phyloP scores from a whole-genome alignment of 1,139 yeast genomes.

The Ogataea hybrid region DNA sequence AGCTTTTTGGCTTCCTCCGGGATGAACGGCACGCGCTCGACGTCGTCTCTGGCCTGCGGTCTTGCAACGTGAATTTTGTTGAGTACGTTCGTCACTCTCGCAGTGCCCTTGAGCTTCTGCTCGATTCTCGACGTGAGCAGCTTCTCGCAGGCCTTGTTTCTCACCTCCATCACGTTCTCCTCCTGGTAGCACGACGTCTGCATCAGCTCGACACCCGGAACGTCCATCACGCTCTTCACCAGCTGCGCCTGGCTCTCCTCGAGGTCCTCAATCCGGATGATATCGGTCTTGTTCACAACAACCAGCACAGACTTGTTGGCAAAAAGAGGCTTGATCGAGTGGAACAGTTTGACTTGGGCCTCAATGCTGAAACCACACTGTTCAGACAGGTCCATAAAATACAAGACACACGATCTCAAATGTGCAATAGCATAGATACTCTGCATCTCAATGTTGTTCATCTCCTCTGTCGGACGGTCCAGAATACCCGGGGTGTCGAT shows the following conservation, averaged over 20 bases:
- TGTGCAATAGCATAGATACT: slow-evolving; percentile 98
- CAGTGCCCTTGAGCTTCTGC: slow-evolving; percentile 91
- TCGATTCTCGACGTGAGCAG: slow-evolving; percentile 93
- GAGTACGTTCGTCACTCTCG: slow-evolving; percentile 83
- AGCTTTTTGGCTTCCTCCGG: slow-evolving; percentile 68
- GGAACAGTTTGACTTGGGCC: slow-evolving; percentile 95
- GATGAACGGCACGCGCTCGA: slow-evolving; percentile 72
- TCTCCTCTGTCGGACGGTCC: slow-evolving; percentile 98
- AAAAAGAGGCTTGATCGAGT: slow-evolving; percentile 93
- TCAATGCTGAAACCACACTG: slow-evolving; percentile 98
- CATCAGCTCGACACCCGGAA: slow-evolving; percentile 88
- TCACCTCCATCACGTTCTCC: slow-evolving; percentile 92
- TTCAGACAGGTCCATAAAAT: slow-evolving; percentile 97
- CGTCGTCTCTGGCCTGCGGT: slow-evolving; percentile 87
- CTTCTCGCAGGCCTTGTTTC: slow-evolving; percentile 97
- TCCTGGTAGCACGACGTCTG: slow-evolving; percentile 91
- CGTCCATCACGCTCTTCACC: slow-evolving; percentile 57
- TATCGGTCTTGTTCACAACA: slow-evolving; percentile 93
- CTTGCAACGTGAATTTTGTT: slow-evolving; percentile 94
- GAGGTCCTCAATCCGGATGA: slow-evolving; percentile 80
- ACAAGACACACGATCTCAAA: slow-evolving; percentile 90
- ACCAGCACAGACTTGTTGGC: slow-evolving; percentile 96
- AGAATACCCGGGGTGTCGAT: slow-evolving; percentile 99
- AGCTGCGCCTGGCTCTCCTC: slow-evolving; percentile 72
- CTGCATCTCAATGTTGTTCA: slow-evolving; percentile 99